Evolutionary conservation across 768 basidiomycete species (phyloP), one percentile per base, ranked within the genome.

Genomic region (Leccinellum albellum): DNA sequence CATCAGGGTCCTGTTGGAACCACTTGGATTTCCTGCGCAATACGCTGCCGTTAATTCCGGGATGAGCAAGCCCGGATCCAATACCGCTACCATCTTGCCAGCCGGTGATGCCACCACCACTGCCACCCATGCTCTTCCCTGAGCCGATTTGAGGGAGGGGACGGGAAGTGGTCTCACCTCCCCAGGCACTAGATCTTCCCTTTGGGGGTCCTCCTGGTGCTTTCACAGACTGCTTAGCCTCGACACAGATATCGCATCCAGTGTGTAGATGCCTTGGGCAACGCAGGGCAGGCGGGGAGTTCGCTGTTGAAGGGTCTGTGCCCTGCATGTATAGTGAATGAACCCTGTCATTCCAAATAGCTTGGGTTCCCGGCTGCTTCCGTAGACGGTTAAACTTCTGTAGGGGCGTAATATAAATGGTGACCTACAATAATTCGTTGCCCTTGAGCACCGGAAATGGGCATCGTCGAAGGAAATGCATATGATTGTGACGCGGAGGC

Each of bases 21-120:
- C 70, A 73, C 58, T 58, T 70, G 66, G 59, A 68, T 56, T 64
- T 82, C 26, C 88, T 77, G 47, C 87, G 78, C 56, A 91, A 68
- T 9, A 78, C 81, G 57, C 78, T 87, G 12, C 88, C 88, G 23
- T 74, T 63, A 12, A 76, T 69, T 14, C 80, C 82, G 23, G 84
- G 81, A 24, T 80, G 75, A 24, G 85, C 74, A 28, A 90, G 77
- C 3, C 89, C 89, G 3, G 84, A 82, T 12, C 89, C 89, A 48
- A 90, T 80, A 14, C 89, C 89, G 58, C 80, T 82, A 6, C 87
- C 85, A 52, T 90, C 88, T 62, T 84, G 83, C 85, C 87, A 89
- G 3, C 88, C 89, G 2, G 82, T 82, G 42, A 90, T 78, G 1
- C 83, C 82, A 8, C 80, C 80, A 3, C 70, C 70, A 29, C 66